Percentiles rank a stretch among this genome's conserved stretches.
Conservation (phyloP, 2,329 filamentous ascomycete genomes). For the Periconia digitata region DNA sequence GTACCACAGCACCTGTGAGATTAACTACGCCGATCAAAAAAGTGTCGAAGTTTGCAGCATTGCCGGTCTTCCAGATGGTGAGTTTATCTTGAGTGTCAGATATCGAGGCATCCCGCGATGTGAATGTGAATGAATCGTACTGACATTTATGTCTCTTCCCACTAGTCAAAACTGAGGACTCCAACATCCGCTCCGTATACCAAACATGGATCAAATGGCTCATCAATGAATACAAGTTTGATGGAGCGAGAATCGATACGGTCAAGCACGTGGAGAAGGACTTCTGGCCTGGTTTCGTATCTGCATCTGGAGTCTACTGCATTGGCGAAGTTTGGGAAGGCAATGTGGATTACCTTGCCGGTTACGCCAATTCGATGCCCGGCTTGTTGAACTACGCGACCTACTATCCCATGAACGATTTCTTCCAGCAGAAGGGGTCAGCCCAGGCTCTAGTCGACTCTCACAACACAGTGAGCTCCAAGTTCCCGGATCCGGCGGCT, state of each 20-base stretch:
- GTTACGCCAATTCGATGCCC: conserved; percentile 58
- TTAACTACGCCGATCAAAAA: conserved; percentile 36
- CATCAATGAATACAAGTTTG: conserved; percentile 39
- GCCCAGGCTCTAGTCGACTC: conserved; percentile 31
- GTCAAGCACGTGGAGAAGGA: conserved; percentile 63
- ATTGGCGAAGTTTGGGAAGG: conserved; percentile 64
- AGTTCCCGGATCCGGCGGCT: conserved; percentile 37
- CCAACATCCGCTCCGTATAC: conserved; percentile 24
- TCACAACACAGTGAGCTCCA: conserved; percentile 33
- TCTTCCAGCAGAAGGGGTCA: conserved; percentile 36
- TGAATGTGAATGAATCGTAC: too few species aligned
- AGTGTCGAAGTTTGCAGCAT: conserved; percentile 35
- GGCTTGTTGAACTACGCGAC: conserved; percentile 63
- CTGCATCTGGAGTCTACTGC: conserved; percentile 58
- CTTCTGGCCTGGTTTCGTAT: conserved; percentile 59
- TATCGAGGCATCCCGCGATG: too few species aligned
- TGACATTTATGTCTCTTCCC: too few species aligned
- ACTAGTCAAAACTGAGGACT: conserved; percentile 27
- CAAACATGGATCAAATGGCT: conserved; percentile 37
- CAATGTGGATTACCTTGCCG: conserved; percentile 53
- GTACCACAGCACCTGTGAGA: conserved; percentile 30
- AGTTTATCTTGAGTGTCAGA: too few species aligned
- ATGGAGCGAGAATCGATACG: conserved; percentile 63
- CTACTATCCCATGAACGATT: conserved; percentile 46
- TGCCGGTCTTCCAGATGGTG: conserved; percentile 32